A percentile compares a stretch with the other conserved stretches of the same genome.
Conservation (phyloP, 2,329 filamentous ascomycete genomes). For the Alternaria infectoria region DNA sequence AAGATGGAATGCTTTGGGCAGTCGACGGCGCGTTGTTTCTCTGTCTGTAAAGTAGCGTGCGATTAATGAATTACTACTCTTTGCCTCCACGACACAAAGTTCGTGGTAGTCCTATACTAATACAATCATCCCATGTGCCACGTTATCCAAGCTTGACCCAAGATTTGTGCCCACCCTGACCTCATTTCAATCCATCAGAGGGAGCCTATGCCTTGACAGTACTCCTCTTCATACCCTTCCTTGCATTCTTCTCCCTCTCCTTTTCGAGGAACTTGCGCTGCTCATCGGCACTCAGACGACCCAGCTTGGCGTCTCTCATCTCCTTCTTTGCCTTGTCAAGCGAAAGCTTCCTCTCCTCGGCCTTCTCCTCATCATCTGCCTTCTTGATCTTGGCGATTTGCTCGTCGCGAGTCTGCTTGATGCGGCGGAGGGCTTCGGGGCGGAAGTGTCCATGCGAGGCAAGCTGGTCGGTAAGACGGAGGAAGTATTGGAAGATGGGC, state of each 20-base stretch:
- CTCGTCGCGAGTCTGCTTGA: conserved; percentile 79
- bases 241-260: conserved; percentile 84
- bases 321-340: conserved; percentile 75
- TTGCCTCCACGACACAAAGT: background rate
- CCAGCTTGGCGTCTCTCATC: conserved; percentile 73
- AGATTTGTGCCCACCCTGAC: too few relatives aligned
- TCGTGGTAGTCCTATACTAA: background rate
- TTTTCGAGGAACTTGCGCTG: conserved; percentile 70
- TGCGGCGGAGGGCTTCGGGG: conserved; percentile 82
- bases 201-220: conserved; percentile 54
- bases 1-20: background rate
- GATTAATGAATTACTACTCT: conserved; percentile 4
- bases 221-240: conserved; percentile 69
- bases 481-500: conserved; percentile 79
- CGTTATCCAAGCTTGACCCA: background rate
- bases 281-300: conserved; percentile 69
- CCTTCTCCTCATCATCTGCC: conserved; percentile 73
- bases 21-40: background rate
- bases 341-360: conserved; percentile 63
- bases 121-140: conserved; percentile 3
- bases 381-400: conserved; percentile 81
- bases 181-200: too few relatives aligned
- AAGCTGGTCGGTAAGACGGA: conserved; percentile 84
- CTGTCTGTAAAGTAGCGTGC: background rate
- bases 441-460: conserved; percentile 83